Evolutionary conservation across 805 yeast genomes (phyloP), one percentile per base, ranked within the genome.

Genomic region (Myxozyma udenii): DNA sequence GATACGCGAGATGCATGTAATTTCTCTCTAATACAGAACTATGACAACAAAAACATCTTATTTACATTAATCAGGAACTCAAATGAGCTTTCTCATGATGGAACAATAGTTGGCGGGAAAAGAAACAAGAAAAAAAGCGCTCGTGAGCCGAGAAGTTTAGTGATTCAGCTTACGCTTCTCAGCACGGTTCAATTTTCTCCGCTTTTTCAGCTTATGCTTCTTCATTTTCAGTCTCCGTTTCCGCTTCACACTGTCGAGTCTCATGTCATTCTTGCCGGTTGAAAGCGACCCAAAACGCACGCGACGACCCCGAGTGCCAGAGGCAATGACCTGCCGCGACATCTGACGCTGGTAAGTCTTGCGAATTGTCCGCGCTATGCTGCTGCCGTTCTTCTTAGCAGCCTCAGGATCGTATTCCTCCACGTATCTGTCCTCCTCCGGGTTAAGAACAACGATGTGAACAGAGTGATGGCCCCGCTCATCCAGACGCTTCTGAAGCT

Each of bases 121-220:
- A 39, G 12, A 23, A 39, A 5, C 6, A 14, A 39, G 12, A 39
- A 18, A 39, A 12, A 19, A 19, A 39, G n/a, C 9, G 23, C 23
- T 24, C 28, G 28, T 18, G n/a, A 14, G n/a, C n/a, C n/a, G n/a
- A n/a, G n/a, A n/a, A n/a, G n/a, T n/a, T n/a, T n/a, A 28, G 14
- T 28, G 9, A 26, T 43, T 43, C 43, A 67, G 63, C 58, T 67
- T 65, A 45, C 75, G 61, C 46, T 71, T 66, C 55, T 67, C 60
- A 18, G 74, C 67, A 28, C 95, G 79, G 71, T 90, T 95, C 41
- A 83, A 87, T 80, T 83, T 89, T 80, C 97, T 85, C 79, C 98
- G 86, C 84, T 93, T 93, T 75, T 93, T 85, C 69, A 88, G 78
- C 76, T 93, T 93, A 73, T 93, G 98, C 68, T 90, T 87, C 80